A percentile compares a stretch with the other conserved stretches of the same genome.
Evolutionary conservation across 352 stramenopile genomes (phyloP).

Genomic region (Globisporangium emineosum): DNA sequence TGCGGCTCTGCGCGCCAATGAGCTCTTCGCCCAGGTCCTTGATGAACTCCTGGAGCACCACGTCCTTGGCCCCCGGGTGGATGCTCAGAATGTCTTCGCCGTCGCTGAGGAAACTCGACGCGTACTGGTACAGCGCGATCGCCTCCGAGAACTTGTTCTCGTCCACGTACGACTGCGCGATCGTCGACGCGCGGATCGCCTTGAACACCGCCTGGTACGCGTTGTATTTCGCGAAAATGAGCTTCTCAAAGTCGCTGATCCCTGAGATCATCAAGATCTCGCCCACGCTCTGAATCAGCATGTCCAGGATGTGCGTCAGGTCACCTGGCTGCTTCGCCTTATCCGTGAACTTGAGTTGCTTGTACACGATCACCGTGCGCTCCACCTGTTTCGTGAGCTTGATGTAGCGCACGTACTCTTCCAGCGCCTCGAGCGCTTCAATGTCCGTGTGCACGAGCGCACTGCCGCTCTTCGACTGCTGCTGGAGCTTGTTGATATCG

Average conservation of each 20-base stretch:
- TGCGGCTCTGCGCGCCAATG: slow-evolving; percentile 58
- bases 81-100: slow-evolving; percentile 52
- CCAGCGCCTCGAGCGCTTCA: slow-evolving; percentile 55
- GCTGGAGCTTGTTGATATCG: slow-evolving; percentile 57
- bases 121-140: slow-evolving; percentile 71
- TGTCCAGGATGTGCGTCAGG: slow-evolving; percentile 77
- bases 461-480: slow-evolving; percentile 75
- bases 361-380: slow-evolving; percentile 56
- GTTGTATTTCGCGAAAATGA: slow-evolving; percentile 54
- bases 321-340: slow-evolving; percentile 52
- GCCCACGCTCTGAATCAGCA: slow-evolving; percentile 77
- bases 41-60: slow-evolving; percentile 60
- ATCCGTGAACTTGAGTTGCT: slow-evolving; percentile 52
- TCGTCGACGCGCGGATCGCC: slow-evolving; percentile 51
- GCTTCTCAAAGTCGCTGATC: slow-evolving; percentile 48
- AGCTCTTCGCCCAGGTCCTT: slow-evolving; percentile 60
- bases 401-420: slow-evolving; percentile 71
- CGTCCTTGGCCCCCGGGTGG: slow-evolving; percentile 60
- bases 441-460: slow-evolving; percentile 73
- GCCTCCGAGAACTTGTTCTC: slow-evolving; percentile 68
- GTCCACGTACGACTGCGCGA: slow-evolving; percentile 66
- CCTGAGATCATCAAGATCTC: slow-evolving; percentile 72
- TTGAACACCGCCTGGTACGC: slow-evolving; percentile 72
- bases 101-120: slow-evolving; percentile 54
- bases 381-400: slow-evolving; percentile 79